Conservation (phyloP, 768 basidiomycete species). For the Leccinum olivaceopallidum region DNA sequence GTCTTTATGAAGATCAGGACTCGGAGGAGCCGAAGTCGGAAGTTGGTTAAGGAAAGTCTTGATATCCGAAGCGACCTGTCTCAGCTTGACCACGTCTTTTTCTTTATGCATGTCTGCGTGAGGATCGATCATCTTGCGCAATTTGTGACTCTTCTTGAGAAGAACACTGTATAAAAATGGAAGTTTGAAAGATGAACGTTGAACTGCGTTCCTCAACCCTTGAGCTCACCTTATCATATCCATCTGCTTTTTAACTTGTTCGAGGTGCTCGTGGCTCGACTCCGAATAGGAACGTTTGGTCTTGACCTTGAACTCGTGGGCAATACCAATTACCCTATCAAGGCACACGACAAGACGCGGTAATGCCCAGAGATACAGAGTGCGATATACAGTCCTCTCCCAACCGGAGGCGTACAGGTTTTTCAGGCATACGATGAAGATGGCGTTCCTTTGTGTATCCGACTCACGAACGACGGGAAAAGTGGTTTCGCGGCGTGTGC, state of each 20-base stretch:
- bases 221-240: conserved; percentile 36
- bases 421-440: conserved; percentile 33
- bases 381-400: conserved; percentile 34
- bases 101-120: conserved; percentile 28
- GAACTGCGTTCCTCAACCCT: neutral
- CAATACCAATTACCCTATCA: conserved; percentile 32
- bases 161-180: conserved; percentile 19
- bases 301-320: conserved; percentile 31
- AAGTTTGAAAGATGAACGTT: neutral
- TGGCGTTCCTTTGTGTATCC: conserved; percentile 17
- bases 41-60: conserved; percentile 29
- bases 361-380: conserved; percentile 38
- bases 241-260: conserved; percentile 31
- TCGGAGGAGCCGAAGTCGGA: conserved; percentile 12
- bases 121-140: conserved; percentile 37
- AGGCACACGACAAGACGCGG: conserved; percentile 44
- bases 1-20: conserved; percentile 22
- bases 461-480: conserved; percentile 14
- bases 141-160: conserved; percentile 25
- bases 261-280: conserved; percentile 37
- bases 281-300: conserved; percentile 31
- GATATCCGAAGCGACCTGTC: conserved; percentile 27
- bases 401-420: conserved; percentile 30
- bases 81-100: conserved; percentile 28
- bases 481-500: conserved; percentile 4